Percentiles rank a stretch among this genome's conserved stretches.
Evolutionary conservation across 805 yeast genomes (phyloP).

Genomic region (Vanderwaltozyma yarrowii): DNA sequence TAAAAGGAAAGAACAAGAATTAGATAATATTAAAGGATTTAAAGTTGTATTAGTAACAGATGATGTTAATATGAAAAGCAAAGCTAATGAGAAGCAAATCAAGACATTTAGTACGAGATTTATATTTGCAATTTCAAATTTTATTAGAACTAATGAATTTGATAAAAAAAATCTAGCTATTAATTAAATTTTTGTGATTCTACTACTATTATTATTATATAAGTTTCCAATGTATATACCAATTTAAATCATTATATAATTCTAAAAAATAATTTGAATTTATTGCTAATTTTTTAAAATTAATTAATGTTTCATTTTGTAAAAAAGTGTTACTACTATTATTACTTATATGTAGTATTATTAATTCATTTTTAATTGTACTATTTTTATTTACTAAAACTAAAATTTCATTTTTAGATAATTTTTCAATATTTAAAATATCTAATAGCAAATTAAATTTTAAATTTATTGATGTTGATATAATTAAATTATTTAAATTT

Average conservation of each 20-base stretch:
- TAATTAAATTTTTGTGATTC: not conserved
- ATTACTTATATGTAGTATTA: not conserved
- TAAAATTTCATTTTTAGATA: constrained; percentile 1
- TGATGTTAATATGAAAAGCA: constrained; percentile 59
- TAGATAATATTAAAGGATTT: not conserved
- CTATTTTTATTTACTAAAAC: not conserved
- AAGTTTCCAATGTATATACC: constrained; percentile 16
- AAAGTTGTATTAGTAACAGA: constrained; percentile 53
- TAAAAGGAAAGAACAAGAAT: constrained; percentile 3
- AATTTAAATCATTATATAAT: constrained; percentile 10
- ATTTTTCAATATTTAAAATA: not conserved
- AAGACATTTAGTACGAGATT: constrained; percentile 27
- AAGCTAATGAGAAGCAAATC: constrained; percentile 25
- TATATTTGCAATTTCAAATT: constrained; percentile 18
- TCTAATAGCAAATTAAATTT: not conserved
- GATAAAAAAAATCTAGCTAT: constrained; percentile 1
- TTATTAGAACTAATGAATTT: constrained; percentile 1
- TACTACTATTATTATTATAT: not conserved
- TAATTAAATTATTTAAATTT: not conserved
- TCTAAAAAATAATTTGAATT: constrained; percentile 10
- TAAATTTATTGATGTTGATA: not conserved
- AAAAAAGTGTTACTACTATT: too few relatives aligned
- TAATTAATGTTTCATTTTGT: too few relatives aligned
- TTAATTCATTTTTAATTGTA: not conserved
- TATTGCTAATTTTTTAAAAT: constrained; percentile 5